Conservation (phyloP, 2,329 filamentous ascomycete genomes). For the Paecilomyces formosus region DNA sequence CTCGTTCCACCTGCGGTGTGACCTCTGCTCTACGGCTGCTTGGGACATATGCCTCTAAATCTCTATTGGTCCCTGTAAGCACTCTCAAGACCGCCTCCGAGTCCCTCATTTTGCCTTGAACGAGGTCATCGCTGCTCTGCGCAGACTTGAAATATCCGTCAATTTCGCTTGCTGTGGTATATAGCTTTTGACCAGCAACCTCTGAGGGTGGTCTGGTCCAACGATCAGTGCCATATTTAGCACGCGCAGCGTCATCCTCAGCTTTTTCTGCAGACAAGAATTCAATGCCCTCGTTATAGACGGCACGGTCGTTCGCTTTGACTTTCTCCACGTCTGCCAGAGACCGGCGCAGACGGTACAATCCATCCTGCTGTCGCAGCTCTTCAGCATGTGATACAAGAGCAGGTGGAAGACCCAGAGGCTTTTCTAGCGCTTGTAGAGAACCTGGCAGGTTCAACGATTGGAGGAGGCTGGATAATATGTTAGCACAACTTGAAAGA, state of each 20-base stretch:
- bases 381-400: constrained; percentile 89
- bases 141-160: constrained; percentile 77
- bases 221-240: constrained; percentile 77
- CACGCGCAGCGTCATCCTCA: constrained; percentile 69
- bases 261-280: constrained; percentile 71
- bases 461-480: constrained; percentile 49
- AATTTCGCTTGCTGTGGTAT: constrained; percentile 68
- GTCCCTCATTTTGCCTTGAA: constrained; percentile 70
- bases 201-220: constrained; percentile 69
- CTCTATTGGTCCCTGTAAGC: constrained; percentile 70
- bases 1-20: constrained; percentile 70
- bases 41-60: constrained; percentile 81
- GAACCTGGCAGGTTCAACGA: constrained; percentile 86
- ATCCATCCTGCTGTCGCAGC: constrained; percentile 80
- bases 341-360: constrained; percentile 67
- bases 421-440: constrained; percentile 89
- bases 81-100: constrained; percentile 69
- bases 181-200: constrained; percentile 64
- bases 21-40: constrained; percentile 73
- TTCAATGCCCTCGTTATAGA: constrained; percentile 77
- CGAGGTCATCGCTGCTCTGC: constrained; percentile 58
- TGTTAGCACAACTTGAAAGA: constrained; percentile 8
- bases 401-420: constrained; percentile 77
- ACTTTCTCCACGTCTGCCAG: constrained; percentile 87
- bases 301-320: constrained; percentile 66